These are phyloP conservation scores for Arthroderma sp. DNA, from an alignment of 2,329 filamentous ascomycete genomes.

Conservation along the genomic window DNA sequence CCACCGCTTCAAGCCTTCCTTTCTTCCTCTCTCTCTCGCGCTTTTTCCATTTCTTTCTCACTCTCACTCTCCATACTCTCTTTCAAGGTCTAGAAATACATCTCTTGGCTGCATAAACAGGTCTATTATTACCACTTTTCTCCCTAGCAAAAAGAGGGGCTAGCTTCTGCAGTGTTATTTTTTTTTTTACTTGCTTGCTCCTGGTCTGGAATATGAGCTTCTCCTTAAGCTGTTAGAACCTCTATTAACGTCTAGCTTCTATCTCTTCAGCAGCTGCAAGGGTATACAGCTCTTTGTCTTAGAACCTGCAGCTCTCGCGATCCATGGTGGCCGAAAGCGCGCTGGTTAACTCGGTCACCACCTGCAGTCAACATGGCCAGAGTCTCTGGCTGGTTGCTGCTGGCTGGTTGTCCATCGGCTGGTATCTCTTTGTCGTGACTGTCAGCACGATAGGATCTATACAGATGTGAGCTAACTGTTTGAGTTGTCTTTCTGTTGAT, in stretches of 20 bases:
- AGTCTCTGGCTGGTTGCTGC: slow-evolving; percentile 28
- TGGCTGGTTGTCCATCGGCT: slow-evolving; percentile 40
- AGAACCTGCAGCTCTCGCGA: too few relatives aligned
- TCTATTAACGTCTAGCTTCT: too few relatives aligned
- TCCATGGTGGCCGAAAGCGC: slow-evolving; percentile 3
- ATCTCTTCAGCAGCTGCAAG: too few relatives aligned
- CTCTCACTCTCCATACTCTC: neutral
- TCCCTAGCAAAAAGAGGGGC: neutral
- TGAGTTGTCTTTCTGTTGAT: neutral
- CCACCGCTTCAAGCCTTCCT: neutral
- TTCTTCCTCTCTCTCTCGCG: neutral
- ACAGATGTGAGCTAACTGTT: slow-evolving; percentile 43
- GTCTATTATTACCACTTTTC: too few relatives aligned
- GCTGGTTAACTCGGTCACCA: slow-evolving; percentile 1
- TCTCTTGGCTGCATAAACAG: neutral
- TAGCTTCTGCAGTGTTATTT: neutral
- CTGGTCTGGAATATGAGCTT: neutral
- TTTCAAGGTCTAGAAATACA: neutral
- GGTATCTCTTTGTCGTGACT: slow-evolving; percentile 44
- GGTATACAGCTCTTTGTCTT: too few relatives aligned
- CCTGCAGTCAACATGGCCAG: slow-evolving; percentile 12
- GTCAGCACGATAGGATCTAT: slow-evolving; percentile 48
- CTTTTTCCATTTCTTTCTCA: neutral
- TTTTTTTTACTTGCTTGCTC: neutral
- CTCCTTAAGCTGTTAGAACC: neutral